Base-by-base conservation (phyloP, 768 basidiomycete species). In the Holtermanniella nyarrowii region DNA sequence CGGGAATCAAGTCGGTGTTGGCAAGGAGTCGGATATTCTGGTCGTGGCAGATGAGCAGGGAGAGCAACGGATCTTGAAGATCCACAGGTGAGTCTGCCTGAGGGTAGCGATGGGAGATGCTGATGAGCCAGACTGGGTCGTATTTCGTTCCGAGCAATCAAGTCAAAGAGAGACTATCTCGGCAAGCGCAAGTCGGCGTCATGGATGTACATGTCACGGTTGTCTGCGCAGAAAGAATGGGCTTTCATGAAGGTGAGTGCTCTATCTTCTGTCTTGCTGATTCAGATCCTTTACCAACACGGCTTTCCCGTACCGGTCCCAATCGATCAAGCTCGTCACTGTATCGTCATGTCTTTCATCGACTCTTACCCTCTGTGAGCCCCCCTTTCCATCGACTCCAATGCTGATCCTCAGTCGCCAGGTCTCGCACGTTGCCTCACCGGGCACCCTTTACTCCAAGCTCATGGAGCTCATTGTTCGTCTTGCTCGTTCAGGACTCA, bases 141-240 rank as follows among this genome's bases (percentile, higher is more conserved):
- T n/a, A 82, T 96, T 60, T 96, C 91, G 0, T 99, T 99, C 74
- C 83, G 95, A 40, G 82, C 88, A 0, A 89, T 99, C 74, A 99
- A 99, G 73, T 79, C 84, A 62, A 97, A 97, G 67, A 78, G 95
- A 54, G 95, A 99, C 66, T 99, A 97, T 68, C 75, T 99, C 50
- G 88, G 91, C 21, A 93, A 90, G 71, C 80, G 95, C 40, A 89
- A 89, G 72, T 87, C 85, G 16, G 93, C 95, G 0, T 88, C 88
- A 16, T 99, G 95, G 95, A 95, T 97, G 90, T 97, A 96, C 73
- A 88, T 99, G 87, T 91, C 88, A 20, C 80, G 95, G 20, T 74
- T 99, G 43, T 85, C 91, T 16, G 95, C 95, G 7, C 85, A 93
- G 74, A 97, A 96, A 68, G 95, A 99, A 69, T 99, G 83, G 80